Evolutionary conservation across 164 flowering plant genomes (phyloP).

Genomic region (Saururus chinensis): DNA sequence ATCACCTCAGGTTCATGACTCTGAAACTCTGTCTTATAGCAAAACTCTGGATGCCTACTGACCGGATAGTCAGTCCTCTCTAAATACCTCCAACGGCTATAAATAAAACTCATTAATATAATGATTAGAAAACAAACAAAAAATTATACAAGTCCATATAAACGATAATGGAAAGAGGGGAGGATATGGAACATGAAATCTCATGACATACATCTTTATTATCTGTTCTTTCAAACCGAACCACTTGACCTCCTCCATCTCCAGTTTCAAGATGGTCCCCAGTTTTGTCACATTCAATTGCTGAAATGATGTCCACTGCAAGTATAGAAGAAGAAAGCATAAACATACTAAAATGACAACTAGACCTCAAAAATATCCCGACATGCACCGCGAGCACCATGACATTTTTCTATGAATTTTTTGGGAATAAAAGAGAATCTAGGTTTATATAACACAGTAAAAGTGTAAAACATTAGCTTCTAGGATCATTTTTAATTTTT

Average conservation of each 20-base stretch:
- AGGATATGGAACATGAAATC: no score
- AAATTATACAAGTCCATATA: no score
- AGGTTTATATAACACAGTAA: no score
- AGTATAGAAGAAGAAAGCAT: no score
- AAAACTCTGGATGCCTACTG: conserved; percentile 69
- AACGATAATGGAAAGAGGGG: no score
- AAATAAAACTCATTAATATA: not conserved
- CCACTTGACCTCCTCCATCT: conserved; percentile 67
- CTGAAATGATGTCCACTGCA: conserved; percentile 51
- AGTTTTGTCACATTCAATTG: conserved; percentile 55
- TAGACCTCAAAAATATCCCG: no score
- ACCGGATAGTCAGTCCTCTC: conserved; percentile 48
- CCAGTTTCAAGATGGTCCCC: conserved; percentile 71
- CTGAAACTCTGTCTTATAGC: conserved; percentile 84
- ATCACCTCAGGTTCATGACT: conserved; percentile 88
- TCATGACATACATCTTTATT: conserved; percentile 34
- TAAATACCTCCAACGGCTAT: conserved; percentile 34
- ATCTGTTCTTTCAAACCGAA: conserved; percentile 41
- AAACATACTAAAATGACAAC: no score
- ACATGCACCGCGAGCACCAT: no score
- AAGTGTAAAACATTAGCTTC: no score
- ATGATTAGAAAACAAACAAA: not conserved
- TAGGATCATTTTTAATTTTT: no score
- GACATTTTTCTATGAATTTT: no score
- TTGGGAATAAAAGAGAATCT: no score